phyloP scores from a whole-genome alignment of 1,139 yeast genomes.

The Suhomyces chickasaworum region DNA sequence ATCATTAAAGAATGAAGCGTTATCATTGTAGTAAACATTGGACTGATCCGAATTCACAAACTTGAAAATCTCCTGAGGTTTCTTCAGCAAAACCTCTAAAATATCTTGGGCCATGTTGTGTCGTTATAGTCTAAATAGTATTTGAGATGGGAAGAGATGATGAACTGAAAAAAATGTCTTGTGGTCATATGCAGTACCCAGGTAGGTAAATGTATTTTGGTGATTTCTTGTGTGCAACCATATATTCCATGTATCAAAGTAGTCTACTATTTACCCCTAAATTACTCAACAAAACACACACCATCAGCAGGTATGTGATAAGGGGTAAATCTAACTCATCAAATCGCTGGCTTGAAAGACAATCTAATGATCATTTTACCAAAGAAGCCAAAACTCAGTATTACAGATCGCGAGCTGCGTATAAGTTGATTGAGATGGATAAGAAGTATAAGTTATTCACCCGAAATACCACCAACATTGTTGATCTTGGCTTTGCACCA shows the following conservation, averaged over 20 bases:
- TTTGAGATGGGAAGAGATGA: constrained; percentile 11
- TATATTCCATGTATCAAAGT: neutral
- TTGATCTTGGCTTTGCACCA: constrained; percentile 67
- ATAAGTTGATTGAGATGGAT: constrained; percentile 73
- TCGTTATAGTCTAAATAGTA: neutral
- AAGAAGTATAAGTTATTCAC: constrained; percentile 60
- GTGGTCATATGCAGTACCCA: constrained; percentile 8
- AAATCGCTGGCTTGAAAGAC: constrained; percentile 73
- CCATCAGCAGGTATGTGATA: neutral
- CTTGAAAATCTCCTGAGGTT: constrained; percentile 33
- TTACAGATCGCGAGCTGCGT: constrained; percentile 86
- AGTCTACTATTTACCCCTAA: neutral
- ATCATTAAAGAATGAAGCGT: constrained; percentile 28
- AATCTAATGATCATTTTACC: constrained; percentile 61
- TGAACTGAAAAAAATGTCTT: constrained; percentile 11
- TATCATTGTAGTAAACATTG: constrained; percentile 14
- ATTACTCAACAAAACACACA: neutral
- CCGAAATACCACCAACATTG: constrained; percentile 53
- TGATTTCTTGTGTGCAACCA: neutral
- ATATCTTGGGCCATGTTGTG: constrained; percentile 24
- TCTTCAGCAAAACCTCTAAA: constrained; percentile 22
- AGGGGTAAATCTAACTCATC: constrained; percentile 50
- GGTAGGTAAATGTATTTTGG: neutral
- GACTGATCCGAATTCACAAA: constrained; percentile 18
- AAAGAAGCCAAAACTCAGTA: constrained; percentile 65